Evolutionary conservation across 345 rosid species (phyloP).

Genomic region (Euphorbia lathyris): DNA sequence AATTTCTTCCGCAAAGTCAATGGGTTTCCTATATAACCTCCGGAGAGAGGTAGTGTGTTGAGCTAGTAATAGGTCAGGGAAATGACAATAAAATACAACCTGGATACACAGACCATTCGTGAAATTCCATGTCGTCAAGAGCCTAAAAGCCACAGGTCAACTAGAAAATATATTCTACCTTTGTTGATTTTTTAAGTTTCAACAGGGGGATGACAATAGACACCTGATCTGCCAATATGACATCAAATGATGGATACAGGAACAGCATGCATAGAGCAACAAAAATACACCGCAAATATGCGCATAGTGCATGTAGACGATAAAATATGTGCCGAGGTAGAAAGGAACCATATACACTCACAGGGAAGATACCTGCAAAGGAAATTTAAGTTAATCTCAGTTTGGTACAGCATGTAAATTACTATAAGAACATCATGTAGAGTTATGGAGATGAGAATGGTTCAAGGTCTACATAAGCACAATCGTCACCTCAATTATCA

Average conservation of each 20-base stretch:
- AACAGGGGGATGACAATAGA: conserved; percentile 78
- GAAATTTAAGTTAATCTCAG: not conserved
- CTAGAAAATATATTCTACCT: conserved; percentile 40
- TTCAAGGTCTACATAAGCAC: too few relatives aligned
- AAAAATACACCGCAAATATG: conserved; percentile 77
- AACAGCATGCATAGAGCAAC: conserved; percentile 72
- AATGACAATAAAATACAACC: conserved; percentile 96
- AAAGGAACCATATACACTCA: conserved; percentile 77
- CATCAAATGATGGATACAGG: conserved; percentile 73
- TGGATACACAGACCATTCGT: conserved; percentile 20
- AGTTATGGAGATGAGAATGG: too few relatives aligned
- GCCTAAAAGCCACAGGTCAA: conserved; percentile 2
- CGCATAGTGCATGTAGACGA: conserved; percentile 79
- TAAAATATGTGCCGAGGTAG: conserved; percentile 80
- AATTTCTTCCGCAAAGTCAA: conserved; percentile 71
- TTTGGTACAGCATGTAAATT: not conserved
- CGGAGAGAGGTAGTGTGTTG: conserved; percentile 74
- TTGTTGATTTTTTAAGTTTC: conserved; percentile 61
- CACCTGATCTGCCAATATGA: conserved; percentile 76
- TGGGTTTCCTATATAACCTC: conserved; percentile 77
- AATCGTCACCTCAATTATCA: too few relatives aligned
- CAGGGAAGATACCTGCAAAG: conserved; percentile 64
- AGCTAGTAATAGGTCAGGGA: conserved; percentile 82
- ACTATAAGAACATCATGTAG: too few relatives aligned
- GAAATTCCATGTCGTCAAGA: conserved; percentile 1